Evolutionary conservation across 2,329 filamentous ascomycete genomes (phyloP), one percentile per base, ranked within the genome.

Genomic region (Hirsutella thompsonii): DNA sequence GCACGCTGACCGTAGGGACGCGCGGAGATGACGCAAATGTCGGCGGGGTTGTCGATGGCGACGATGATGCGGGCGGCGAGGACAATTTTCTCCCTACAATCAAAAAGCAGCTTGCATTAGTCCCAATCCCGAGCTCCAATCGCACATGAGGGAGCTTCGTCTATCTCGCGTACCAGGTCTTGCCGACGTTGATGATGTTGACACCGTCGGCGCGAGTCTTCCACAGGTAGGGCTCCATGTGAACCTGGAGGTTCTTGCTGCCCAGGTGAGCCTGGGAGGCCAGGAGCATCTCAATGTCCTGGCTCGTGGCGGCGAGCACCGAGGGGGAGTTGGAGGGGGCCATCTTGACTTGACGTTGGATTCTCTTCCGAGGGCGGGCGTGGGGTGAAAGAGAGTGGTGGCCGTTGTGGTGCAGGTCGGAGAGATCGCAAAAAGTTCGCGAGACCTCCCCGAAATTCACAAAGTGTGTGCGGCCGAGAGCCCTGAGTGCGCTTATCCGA

Each of bases 191-290:
- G 70, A 98, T 78, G 55, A 98, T 79, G 69, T 98, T 98, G 75
- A 98, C 83, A 72, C 92, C 92, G 62, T 98, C 93, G 54, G 87
- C 83, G 65, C 92, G 86, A 68, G 88, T 94, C 84, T 98, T 98
- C 90, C 90, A 98, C 63, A 98, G 83, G 79, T 98, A 98, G 57
- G 88, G 85, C 74, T 94, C 87, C 88, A 95, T 96, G 78, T 96
- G 89, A 66, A 93, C 86, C 79, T 96, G 92, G 61, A 98, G 70
- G 81, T 98, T 98, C 86, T 96, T 96, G 72, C 83, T 87, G 61
- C 92, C 92, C 59, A 96, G 80, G 73, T 98, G 93, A 72, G 76
- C 80, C 75, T 96, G 89, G 62, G 93, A 89, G 63, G 89, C 84
- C 60, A 98, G 84, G 64, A 98, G 87, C 85, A 89, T 92, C 85